A percentile compares a stretch with the other conserved stretches of the same genome.
Evolutionary conservation across 2,329 filamentous ascomycete genomes (phyloP).

Genomic region (Plenodomus tracheiphilus): DNA sequence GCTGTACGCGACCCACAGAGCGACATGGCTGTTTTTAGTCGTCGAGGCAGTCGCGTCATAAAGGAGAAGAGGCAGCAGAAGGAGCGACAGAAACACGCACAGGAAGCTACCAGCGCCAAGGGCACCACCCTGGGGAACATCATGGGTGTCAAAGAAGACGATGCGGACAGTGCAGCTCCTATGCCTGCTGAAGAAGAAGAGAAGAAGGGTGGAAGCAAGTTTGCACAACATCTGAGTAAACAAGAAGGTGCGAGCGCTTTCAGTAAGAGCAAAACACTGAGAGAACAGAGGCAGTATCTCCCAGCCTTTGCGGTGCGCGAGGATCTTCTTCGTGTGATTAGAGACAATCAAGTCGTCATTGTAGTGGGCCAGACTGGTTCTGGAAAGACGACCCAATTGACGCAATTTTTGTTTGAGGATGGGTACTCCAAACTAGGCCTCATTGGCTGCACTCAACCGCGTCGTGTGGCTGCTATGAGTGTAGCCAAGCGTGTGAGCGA

Average conservation of each 20-base stretch:
- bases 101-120: slow-evolving; percentile 89
- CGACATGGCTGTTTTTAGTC: slow-evolving; percentile 97
- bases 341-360: slow-evolving; percentile 96
- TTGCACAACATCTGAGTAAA: slow-evolving; percentile 87
- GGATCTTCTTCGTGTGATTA: slow-evolving; percentile 85
- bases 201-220: slow-evolving; percentile 71
- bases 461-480: slow-evolving; percentile 97
- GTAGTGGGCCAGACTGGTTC: slow-evolving; percentile 97
- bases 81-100: slow-evolving; percentile 90
- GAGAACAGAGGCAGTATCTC: slow-evolving; percentile 89
- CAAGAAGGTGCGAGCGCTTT: slow-evolving; percentile 83
- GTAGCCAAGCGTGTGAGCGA: slow-evolving; percentile 97
- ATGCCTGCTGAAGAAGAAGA: slow-evolving; percentile 74
- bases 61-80: slow-evolving; percentile 89
- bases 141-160: slow-evolving; percentile 93
- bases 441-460: slow-evolving; percentile 95
- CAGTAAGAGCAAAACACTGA: slow-evolving; percentile 85
- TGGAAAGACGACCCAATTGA: slow-evolving; percentile 95
- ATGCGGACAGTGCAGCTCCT: slow-evolving; percentile 81
- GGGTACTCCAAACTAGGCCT: slow-evolving; percentile 86
- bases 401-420: slow-evolving; percentile 94
- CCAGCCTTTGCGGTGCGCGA: slow-evolving; percentile 96
- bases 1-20: slow-evolving; percentile 93
- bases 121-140: slow-evolving; percentile 92
- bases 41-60: slow-evolving; percentile 92